Evolutionary conservation across 1,139 yeast species (phyloP), one percentile per base, ranked within the genome.

Genomic region (Kurtzmaniella quercitrusa): DNA sequence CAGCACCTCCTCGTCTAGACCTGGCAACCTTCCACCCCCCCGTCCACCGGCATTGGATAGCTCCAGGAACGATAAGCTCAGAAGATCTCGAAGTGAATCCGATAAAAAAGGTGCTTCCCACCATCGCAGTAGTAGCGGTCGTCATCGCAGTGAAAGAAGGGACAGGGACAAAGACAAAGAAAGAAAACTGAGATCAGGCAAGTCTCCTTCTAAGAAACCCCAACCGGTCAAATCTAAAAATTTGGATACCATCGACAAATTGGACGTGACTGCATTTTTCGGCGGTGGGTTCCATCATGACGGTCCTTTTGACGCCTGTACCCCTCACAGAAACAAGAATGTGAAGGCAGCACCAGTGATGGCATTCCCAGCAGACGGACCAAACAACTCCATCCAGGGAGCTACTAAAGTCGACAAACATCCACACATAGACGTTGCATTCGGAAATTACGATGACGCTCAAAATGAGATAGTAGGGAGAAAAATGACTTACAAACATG

Each of bases 261-360:
- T 93, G 53, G 98, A 93, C 62, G 98, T 91, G 34, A 90, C 98
- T 7, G 98, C 96, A 1, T 75, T 93, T 51, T 91, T 87, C 60
- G 97, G 97, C n/a, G 84, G 88, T 38, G 88, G 93, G 1, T 93
- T 93, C 75, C 98, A 93, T 64, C 98, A 93, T 63, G 98, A 93
- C 65, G 98, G 98, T 12, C 98, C 98, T 15, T 93, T 93, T 63
- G 98, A 93, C 63, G 98, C 98, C 2, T 91, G 98, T 65, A 86
- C 95, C 5, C 98, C 98, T 6, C 96, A 88, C 63, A 82, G 98
- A 62, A 93, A 93, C 67, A 87, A 86, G 66, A 79, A 85, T 59
- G 70, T 69, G 24, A 84, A 81, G 60, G 81, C 80, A 37, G 96
- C 97, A 0, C 98, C 98, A 2, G 96, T 93, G 21, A 74, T 82